Base-by-base conservation (phyloP, 139 green algal genomes). In the Protoeuglena noctilucae region DNA sequence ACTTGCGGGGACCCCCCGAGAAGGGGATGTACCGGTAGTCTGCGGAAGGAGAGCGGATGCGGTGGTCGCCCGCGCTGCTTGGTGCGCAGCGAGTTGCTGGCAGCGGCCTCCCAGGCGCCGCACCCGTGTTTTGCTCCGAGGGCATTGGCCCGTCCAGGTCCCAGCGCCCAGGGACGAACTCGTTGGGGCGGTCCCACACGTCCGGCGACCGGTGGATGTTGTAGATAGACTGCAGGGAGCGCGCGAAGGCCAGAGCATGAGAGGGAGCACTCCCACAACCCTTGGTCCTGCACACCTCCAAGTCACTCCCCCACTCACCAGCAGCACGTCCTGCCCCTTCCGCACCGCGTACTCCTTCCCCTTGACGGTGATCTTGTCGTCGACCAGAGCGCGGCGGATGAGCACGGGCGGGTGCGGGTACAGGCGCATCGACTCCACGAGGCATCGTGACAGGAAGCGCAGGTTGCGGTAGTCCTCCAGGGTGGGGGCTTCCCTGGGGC, bases 401-500 rank as follows among this genome's bases (percentile, higher is more conserved):
- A 95, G 79, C 46, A 97, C 89, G 21, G 91, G 91, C 3, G 92
- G 92, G 76, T 97, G 91, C 3, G 92, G 90, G 75, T 96, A 99
- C 41, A 99, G 74, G 23, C 92, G 78, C 89, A 99, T 95, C 66
- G 72, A 86, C 76, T 99, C 92, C 63, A 83, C 84, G 24, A 99
- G 68, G 65, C 89, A 96, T 21, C 88, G 76, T 69, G 82, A 84
- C 7, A 81, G 58, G 67, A 98, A 99, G 30, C 70, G 72, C 9
- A 97, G 76, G 54, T 78, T 48, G 28, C 30, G 31, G 56, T 89
- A 92, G 45, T 95, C 76, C 18, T 57, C 68, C 48, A 85, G 58
- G 30, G 21, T 74, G 12, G 81, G 71, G 34, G 63, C 60, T 28
- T 61, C 34, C 6, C n/a, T n/a, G n/a, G n/a, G n/a, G n/a, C n/a